A percentile compares a stretch with the other conserved stretches of the same genome.
phyloP scores from a whole-genome alignment of 306 rosid species.

The Pyrus betulifolia region DNA sequence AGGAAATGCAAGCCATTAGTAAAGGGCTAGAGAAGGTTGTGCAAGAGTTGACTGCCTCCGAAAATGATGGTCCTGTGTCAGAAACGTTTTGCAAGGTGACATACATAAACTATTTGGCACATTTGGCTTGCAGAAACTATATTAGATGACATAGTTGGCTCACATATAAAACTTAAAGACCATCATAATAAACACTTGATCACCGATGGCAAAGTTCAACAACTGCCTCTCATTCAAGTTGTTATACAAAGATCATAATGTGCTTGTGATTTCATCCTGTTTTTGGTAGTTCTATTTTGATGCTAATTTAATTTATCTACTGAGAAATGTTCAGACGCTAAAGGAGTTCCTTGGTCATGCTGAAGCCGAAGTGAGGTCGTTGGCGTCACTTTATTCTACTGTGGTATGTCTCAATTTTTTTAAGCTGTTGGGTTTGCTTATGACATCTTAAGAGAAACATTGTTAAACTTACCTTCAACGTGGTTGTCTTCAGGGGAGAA shows the following conservation, averaged over 20 bases:
- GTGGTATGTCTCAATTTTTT: conserved; percentile 50
- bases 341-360: conserved; percentile 61
- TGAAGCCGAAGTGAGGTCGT: conserved; percentile 77
- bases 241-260: background rate
- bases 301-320: background rate
- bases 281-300: background rate
- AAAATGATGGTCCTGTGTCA: conserved; percentile 78
- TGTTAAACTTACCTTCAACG: conserved; percentile 13
- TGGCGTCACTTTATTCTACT: conserved; percentile 67
- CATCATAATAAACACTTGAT: background rate
- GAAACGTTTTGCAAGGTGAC: conserved; percentile 72
- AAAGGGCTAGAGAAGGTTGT: conserved; percentile 94
- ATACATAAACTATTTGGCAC: background rate
- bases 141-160: background rate
- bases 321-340: conserved; percentile 39
- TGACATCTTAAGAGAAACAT: background rate
- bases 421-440: conserved; percentile 7
- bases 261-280: background rate
- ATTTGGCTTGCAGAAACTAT: background rate
- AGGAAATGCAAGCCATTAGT: conserved; percentile 96
- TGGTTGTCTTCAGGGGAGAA: conserved; percentile 62
- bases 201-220: background rate
- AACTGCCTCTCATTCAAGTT: background rate
- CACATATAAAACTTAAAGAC: background rate
- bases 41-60: conserved; percentile 82